A percentile compares a stretch with the other conserved stretches of the same genome.
phyloP scores from a whole-genome alignment of 352 stramenopile genomes.

The Albugo candida region DNA sequence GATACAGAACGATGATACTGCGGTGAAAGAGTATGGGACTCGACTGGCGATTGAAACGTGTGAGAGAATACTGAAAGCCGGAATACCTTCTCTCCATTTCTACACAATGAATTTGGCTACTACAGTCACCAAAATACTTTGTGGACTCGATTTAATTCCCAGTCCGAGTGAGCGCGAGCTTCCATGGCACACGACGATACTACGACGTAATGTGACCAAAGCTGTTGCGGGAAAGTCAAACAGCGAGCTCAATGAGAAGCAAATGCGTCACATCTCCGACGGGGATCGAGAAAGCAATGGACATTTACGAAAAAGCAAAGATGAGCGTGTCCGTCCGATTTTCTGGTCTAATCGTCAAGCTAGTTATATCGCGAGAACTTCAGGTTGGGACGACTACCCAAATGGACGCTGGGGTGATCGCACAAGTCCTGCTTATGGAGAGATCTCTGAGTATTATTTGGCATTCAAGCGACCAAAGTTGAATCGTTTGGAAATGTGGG shows the following conservation, averaged over 20 bases:
- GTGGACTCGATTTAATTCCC: constrained; percentile 44
- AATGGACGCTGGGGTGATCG: constrained; percentile 92
- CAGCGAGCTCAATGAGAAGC: constrained; percentile 1
- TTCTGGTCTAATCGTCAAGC: constrained; percentile 97
- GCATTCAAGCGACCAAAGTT: constrained; percentile 65
- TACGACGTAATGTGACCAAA: constrained; percentile 11
- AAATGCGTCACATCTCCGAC: constrained; percentile 1
- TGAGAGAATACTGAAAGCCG: constrained; percentile 61
- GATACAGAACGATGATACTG: constrained; percentile 89
- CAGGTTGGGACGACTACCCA: constrained; percentile 93
- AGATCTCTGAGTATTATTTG: constrained; percentile 90
- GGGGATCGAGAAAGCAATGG: constrained; percentile 50
- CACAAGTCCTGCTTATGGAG: constrained; percentile 87
- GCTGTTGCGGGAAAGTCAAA: constrained; percentile 2
- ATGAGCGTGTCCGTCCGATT: constrained; percentile 88
- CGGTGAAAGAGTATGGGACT: constrained; percentile 87
- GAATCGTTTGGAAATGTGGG: constrained; percentile 55
- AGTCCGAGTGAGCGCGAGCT: constrained; percentile 39
- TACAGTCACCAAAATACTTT: constrained; percentile 72
- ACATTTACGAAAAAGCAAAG: constrained; percentile 10
- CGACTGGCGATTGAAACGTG: constrained; percentile 90
- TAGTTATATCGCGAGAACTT: constrained; percentile 91
- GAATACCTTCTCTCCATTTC: constrained; percentile 78
- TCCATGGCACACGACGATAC: constrained; percentile 41
- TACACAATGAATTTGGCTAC: constrained; percentile 90